phyloP scores from a whole-genome alignment of 1,284 basidiomycete genomes.

The Tilletia indica region DNA sequence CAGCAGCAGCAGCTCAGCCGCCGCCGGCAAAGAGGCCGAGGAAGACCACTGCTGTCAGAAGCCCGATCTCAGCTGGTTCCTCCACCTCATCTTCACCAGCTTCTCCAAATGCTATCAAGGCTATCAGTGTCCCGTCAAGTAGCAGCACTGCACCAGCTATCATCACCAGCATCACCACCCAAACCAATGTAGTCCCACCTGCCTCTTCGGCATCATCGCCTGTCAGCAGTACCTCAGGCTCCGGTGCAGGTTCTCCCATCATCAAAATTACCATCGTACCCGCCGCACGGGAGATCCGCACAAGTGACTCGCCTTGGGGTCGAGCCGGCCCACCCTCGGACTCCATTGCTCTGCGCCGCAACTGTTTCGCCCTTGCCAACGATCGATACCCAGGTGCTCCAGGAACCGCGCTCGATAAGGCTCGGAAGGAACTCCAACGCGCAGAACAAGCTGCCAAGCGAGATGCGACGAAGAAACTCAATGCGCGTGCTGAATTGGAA shows the following conservation, averaged over 20 bases:
- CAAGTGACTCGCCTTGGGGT: slow-evolving; percentile 2
- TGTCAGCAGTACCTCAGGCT: neutral
- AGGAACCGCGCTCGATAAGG: slow-evolving; percentile 43
- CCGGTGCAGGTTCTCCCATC: neutral
- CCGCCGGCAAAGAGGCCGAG: neutral
- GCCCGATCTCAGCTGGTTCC: neutral
- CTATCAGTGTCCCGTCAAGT: neutral
- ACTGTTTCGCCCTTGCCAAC: slow-evolving; percentile 45
- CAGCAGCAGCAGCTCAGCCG: neutral
- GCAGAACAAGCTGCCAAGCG: slow-evolving; percentile 33
- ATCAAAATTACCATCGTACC: neutral
- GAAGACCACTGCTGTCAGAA: neutral
- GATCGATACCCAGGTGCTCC: slow-evolving; percentile 50
- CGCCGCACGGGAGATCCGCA: neutral
- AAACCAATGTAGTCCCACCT: no score
- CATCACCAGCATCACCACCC: no score
- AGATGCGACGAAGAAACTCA: slow-evolving; percentile 37
- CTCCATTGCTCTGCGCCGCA: slow-evolving; percentile 24
- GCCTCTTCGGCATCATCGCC: no score
- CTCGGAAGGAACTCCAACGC: slow-evolving; percentile 38
- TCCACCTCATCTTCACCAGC: no score
- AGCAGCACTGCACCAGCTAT: neutral
- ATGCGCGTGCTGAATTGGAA: slow-evolving; percentile 44
- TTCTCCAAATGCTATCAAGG: no score
- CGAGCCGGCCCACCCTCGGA: neutral